These are phyloP conservation scores for Clarireedia sp. DNA, from an alignment of 2,329 filamentous ascomycete genomes.

Conservation along the genomic window DNA sequence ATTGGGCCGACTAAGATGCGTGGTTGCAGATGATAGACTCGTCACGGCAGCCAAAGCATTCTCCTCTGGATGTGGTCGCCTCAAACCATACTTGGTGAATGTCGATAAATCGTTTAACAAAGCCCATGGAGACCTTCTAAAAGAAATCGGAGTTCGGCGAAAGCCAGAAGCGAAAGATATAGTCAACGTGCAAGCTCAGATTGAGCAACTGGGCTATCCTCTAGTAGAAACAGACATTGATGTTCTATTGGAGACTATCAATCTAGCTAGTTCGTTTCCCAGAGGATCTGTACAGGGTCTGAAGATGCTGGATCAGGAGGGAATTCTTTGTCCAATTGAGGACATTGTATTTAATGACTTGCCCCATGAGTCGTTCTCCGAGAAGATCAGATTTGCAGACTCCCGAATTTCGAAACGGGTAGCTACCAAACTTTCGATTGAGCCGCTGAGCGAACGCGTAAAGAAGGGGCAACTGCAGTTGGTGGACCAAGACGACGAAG, in stretches of 20 bases:
- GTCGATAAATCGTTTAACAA: conserved; percentile 19
- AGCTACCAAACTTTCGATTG: conserved; percentile 16
- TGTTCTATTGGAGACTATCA: conserved; percentile 23
- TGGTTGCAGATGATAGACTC: conserved; percentile 10
- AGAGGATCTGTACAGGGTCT: conserved; percentile 10
- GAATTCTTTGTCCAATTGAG: conserved; percentile 14
- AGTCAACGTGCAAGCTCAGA: conserved; percentile 15
- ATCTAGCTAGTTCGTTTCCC: conserved; percentile 13
- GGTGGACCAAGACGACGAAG: conserved; percentile 23
- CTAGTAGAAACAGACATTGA: conserved; percentile 18
- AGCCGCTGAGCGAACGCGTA: conserved; percentile 14
- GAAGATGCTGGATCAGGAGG: conserved; percentile 17
- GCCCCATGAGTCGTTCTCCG: background rate
- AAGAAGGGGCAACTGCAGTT: conserved; percentile 19
- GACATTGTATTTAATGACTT: conserved; percentile 18
- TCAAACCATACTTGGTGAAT: conserved; percentile 21
- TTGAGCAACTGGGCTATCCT: conserved; percentile 13
- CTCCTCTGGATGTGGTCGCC: conserved; percentile 10
- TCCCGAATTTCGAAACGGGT: conserved; percentile 14
- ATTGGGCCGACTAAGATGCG: conserved; percentile 13
- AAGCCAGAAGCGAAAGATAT: conserved; percentile 17
- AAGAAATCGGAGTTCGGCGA: conserved; percentile 16
- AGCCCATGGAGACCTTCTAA: conserved; percentile 15
- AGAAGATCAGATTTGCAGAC: conserved; percentile 18
- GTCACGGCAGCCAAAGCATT: conserved; percentile 17